Evolutionary conservation across 106 monocot genomes (phyloP), one percentile per base, ranked within the genome.

Genomic region (Alisma plantagoaquatica): DNA sequence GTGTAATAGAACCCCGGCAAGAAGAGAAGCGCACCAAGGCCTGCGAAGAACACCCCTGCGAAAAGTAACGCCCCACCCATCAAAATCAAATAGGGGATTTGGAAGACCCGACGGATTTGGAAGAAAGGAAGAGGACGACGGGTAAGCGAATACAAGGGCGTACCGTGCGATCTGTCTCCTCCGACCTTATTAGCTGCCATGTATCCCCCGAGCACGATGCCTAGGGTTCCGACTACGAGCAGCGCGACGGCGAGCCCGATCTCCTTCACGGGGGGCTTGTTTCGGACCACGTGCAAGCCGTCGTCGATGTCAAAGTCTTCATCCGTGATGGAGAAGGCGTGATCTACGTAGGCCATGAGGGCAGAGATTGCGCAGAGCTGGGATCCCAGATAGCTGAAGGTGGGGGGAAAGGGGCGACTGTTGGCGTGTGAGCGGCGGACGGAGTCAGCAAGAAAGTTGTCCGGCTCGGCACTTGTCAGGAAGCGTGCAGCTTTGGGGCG

Each of bases 1-100:
- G 76, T 76, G 66, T 70, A 76, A 43, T 76, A 76, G 53, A 66
- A 70, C n/a, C 76, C 76, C 21, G 76, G 76, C 14, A 76, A 21
- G 61, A 76, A 76, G 47, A 76, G 70, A 48, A 76, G 38, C 23
- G 76, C 43, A 16, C 76, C 76, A 53, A 76, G 19, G 4, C 63
- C 63, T 28, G 76, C 76, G 35, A 76, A 76, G 49, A 61, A 70
- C n/a, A 76, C 43, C 53, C 76, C 76, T 76, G 14, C 14, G 6
- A 46, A 1, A n/a, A n/a, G n/a, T n/a, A n/a, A n/a, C n/a, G n/a
- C n/a, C n/a, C n/a, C n/a, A n/a, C n/a, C n/a, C n/a, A n/a, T n/a
- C n/a, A n/a, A n/a, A n/a, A n/a, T n/a, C n/a, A n/a, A n/a, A n/a
- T n/a, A n/a, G n/a, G n/a, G n/a, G n/a, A n/a, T n/a, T n/a, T n/a